Evolutionary conservation across 108 stramenopile species (phyloP).

Genomic region (Fistulifera solaris): DNA sequence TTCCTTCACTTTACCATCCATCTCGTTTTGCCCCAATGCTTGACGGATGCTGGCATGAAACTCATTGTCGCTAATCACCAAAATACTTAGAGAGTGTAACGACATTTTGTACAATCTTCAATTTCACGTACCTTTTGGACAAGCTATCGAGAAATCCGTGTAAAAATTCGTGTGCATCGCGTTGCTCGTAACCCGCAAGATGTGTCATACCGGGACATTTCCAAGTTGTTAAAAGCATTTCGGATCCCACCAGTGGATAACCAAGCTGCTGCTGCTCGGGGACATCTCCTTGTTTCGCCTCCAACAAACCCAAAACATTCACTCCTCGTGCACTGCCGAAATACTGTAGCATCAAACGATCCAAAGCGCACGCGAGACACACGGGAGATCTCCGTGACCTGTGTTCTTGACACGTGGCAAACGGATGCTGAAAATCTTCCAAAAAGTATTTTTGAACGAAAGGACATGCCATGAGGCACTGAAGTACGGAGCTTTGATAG

Average conservation of each 20-base stretch:
- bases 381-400: constrained; percentile 3
- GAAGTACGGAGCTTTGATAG: constrained; percentile 75
- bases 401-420: constrained; percentile 31
- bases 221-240: constrained; percentile 80
- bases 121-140: constrained; percentile 20
- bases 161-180: constrained; percentile 87
- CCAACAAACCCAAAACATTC: constrained; percentile 28
- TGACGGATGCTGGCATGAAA: constrained; percentile 15
- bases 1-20: neutral
- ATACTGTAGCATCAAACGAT: constrained; percentile 55
- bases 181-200: constrained; percentile 79
- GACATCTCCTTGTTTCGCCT: neutral
- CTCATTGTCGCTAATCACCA: neutral
- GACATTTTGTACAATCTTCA: constrained; percentile 10
- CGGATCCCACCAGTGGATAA: constrained; percentile 71
- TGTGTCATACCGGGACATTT: constrained; percentile 51
- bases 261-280: constrained; percentile 15
- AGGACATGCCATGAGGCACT: constrained; percentile 63
- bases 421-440: constrained; percentile 32
- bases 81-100: too few species aligned
- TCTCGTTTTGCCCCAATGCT: neutral
- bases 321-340: constrained; percentile 52
- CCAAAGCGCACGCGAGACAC: constrained; percentile 31
- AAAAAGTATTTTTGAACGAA: constrained; percentile 67
- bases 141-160: constrained; percentile 76